A percentile compares a stretch with the other conserved stretches of the same genome.
phyloP scores from a whole-genome alignment of 768 basidiomycete genomes.

The Paxillus involutus region DNA sequence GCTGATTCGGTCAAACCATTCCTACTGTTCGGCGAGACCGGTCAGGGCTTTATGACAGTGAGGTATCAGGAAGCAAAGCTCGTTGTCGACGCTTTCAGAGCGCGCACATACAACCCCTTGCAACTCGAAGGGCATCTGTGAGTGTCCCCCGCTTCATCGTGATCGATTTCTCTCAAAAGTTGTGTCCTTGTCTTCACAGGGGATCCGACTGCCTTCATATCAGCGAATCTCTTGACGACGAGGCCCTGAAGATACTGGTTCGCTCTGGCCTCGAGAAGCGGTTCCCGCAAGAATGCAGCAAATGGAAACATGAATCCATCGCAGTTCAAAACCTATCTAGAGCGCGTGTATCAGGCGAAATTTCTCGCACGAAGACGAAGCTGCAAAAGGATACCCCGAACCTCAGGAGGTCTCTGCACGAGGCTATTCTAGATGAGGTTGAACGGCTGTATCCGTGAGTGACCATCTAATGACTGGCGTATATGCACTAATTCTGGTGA shows the following conservation, averaged over 20 bases:
- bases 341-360: not conserved
- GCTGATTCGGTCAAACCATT: conserved; percentile 18
- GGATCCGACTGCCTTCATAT: conserved; percentile 23
- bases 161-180: not conserved
- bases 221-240: conserved; percentile 22
- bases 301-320: conserved; percentile 19
- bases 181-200: conserved; percentile 10
- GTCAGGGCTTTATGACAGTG: conserved; percentile 40
- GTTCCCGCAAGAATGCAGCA: conserved; percentile 18
- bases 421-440: conserved; percentile 23
- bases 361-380: not conserved
- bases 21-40: conserved; percentile 40
- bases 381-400: conserved; percentile 5
- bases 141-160: not conserved
- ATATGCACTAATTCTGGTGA: not conserved
- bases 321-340: conserved; percentile 1
- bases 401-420: conserved; percentile 20
- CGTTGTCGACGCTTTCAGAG: not conserved
- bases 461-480: not conserved
- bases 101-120: not conserved
- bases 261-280: conserved; percentile 28
- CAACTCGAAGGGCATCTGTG: conserved; percentile 22
- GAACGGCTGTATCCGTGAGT: conserved; percentile 25
- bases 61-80: conserved; percentile 17
- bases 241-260: conserved; percentile 27